These are phyloP conservation scores for Ensete ventricosum DNA, from an alignment of 176 grass and related monocot genomes.

Conservation along the genomic window DNA sequence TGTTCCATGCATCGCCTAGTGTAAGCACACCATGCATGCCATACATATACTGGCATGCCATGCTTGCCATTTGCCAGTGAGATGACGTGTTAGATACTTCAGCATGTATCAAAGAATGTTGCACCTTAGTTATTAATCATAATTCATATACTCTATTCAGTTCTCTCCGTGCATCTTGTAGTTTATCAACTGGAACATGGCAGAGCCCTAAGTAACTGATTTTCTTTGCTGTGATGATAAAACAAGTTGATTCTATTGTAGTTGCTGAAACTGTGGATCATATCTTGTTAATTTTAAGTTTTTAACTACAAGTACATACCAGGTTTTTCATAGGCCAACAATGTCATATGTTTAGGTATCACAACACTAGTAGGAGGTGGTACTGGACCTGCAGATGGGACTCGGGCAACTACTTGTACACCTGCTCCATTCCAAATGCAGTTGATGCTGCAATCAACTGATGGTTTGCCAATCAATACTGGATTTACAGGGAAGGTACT, in stretches of 20 bases:
- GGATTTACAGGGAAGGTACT: slow-evolving; percentile 91
- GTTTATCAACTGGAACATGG: background rate
- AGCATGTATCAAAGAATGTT: no score
- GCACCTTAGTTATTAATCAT: no score
- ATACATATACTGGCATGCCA: no score
- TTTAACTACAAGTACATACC: background rate
- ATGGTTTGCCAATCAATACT: slow-evolving; percentile 78
- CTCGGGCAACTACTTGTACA: slow-evolving; percentile 93
- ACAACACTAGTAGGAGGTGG: slow-evolving; percentile 93
- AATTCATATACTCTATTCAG: no score
- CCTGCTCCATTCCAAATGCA: slow-evolving; percentile 82
- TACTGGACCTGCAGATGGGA: slow-evolving; percentile 95
- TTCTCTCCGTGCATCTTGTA: no score
- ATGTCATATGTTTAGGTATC: slow-evolving; percentile 45
- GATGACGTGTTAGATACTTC: no score
- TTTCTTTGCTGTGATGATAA: background rate
- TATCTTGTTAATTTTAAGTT: background rate
- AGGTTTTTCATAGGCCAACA: slow-evolving; percentile 5
- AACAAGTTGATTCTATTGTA: background rate
- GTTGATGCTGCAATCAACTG: slow-evolving; percentile 90
- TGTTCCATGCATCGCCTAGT: no score
- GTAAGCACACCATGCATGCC: no score
- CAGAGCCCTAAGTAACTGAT: background rate
- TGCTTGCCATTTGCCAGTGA: no score
- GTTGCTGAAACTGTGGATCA: background rate